Percentiles rank a stretch among this genome's conserved stretches.
phyloP scores from a whole-genome alignment of 306 rosid genomes.

The Corylus americana region DNA sequence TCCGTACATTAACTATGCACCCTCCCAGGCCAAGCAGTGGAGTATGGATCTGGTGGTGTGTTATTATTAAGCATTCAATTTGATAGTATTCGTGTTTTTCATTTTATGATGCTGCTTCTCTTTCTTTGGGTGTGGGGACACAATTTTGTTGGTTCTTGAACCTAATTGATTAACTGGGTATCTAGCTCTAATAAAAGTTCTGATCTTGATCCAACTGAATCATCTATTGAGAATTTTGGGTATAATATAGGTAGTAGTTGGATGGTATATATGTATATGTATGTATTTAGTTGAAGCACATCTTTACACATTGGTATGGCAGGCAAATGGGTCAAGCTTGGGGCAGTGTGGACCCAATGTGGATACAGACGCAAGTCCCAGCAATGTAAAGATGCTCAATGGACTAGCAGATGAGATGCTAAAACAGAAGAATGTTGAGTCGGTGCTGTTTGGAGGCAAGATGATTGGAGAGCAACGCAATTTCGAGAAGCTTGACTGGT shows the following conservation, averaged over 20 bases:
- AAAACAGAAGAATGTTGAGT: constrained; percentile 95
- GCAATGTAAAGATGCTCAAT: constrained; percentile 73
- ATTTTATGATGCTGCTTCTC: not conserved
- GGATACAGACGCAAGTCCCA: constrained; percentile 73
- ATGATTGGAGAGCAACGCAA: constrained; percentile 78
- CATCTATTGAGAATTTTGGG: not conserved
- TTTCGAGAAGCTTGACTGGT: constrained; percentile 93
- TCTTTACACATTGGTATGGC: constrained; percentile 30
- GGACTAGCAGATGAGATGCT: constrained; percentile 84
- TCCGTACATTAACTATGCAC: not conserved
- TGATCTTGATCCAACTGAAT: not conserved
- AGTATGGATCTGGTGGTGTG: not conserved
- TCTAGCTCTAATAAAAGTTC: not conserved
- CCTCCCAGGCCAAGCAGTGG: not conserved
- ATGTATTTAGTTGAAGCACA: constrained; percentile 9
- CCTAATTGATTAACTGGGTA: not conserved
- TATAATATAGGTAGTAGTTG: not conserved
- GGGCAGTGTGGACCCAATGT: constrained; percentile 72
- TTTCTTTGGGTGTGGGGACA: not conserved
- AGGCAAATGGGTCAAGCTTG: constrained; percentile 92
- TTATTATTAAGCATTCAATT: not conserved
- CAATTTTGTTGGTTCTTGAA: not conserved
- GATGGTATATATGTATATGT: constrained; percentile 1
- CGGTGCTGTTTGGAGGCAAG: constrained; percentile 91
- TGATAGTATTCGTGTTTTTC: no score